phyloP scores from a whole-genome alignment of 345 rosid species.

The Bruguiera sexangula region DNA sequence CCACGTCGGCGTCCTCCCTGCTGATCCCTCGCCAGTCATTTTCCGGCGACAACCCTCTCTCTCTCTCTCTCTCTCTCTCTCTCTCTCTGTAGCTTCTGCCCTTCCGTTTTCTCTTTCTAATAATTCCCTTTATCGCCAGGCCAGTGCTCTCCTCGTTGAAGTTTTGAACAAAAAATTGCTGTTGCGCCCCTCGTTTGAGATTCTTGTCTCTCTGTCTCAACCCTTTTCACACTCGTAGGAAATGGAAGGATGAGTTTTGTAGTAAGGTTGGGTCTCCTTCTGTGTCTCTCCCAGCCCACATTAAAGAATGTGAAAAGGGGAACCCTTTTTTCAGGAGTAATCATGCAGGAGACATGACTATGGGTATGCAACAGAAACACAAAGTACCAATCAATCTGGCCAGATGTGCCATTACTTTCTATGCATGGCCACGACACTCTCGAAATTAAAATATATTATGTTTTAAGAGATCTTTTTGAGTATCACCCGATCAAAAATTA shows the following conservation, averaged over 20 bases:
- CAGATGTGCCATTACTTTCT: too few relatives aligned
- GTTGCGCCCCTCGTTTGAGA: neutral
- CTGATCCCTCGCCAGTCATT: constrained; percentile 34
- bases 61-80: constrained; percentile 2
- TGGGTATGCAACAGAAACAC: neutral
- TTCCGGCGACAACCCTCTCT: constrained; percentile 9
- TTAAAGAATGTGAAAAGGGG: neutral
- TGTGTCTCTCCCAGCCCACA: neutral
- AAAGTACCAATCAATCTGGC: too few relatives aligned
- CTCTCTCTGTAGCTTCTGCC: too few relatives aligned
- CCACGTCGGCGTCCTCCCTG: constrained; percentile 31
- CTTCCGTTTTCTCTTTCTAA: neutral
- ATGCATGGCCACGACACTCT: too few relatives aligned
- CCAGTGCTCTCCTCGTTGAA: constrained; percentile 18
- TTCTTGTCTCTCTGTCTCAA: neutral
- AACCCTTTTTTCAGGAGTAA: neutral
- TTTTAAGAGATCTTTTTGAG: too few relatives aligned
- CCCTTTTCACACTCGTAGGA: constrained; percentile 9
- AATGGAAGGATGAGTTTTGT: neutral
- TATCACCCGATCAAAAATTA: too few relatives aligned
- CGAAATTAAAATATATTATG: too few relatives aligned
- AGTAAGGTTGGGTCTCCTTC: neutral
- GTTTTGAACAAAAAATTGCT: neutral
- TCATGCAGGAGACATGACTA: neutral
- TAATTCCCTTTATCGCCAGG: constrained; percentile 10